Base-by-base conservation (phyloP, 2,329 filamentous ascomycete species). In the Pseudogymnoascus sp. region DNA sequence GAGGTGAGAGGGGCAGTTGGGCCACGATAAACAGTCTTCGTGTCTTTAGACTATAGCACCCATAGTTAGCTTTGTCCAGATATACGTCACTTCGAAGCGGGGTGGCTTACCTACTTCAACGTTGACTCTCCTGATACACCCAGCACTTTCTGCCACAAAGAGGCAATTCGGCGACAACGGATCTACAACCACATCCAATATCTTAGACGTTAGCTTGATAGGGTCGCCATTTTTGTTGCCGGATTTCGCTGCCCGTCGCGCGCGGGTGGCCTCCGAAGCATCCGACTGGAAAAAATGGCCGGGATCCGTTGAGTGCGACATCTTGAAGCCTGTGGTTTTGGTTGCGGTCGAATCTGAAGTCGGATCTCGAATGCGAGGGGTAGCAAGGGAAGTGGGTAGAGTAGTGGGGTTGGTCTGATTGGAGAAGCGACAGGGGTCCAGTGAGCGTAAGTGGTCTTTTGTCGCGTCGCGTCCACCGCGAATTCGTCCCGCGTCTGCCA, bases 261-360 rank as follows among this genome's bases (percentile, higher is more conserved):
- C 68, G 76, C 81, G 70, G 60, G 65, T 64, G 41, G 64, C 62
- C 63, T 70, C 71, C 18, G 70, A 70, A 15, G 71, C 70, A 62
- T 92, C 89, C 30, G 91, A 95, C 75, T 97, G 90, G 71, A 97
- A 97, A 78, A 95, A 97, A 71, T 94, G 85, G 30, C 88, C 86
- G 59, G 86, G 82, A 70, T 96, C 84, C 58, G 83, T 81, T 28
- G 89, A 88, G 65, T 84, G 82, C 73, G 89, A 88, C 78, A 83
- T 87, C 64, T 63, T 62, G 64, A 62, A 62, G 22, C 15, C 2
- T 18, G n/a, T 12, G 47, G 43, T 20, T 58, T 58, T 39, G 33
- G n/a, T 25, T 39, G 37, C 22, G 35, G 37, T 25, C 25, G 37
- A 39, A 58, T 37, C n/a, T 12, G 7, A 35, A 39, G 37, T 37